Evolutionary conservation across 31 red algal genomes (phyloP).

Genomic region (Odonthalia washingtoniensis): DNA sequence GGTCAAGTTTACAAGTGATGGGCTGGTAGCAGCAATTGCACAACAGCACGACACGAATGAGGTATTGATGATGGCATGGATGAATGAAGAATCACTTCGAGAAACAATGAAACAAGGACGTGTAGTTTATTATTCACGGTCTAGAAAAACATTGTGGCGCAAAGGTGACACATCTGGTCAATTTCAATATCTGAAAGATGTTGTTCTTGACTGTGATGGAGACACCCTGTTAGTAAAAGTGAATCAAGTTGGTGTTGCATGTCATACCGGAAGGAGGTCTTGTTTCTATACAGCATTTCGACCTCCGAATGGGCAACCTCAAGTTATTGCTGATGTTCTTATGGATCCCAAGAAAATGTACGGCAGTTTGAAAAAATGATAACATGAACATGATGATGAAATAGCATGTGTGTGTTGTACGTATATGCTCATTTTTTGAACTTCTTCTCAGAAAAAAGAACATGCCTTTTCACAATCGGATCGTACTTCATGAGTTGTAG

Average conservation of each 20-base stretch:
- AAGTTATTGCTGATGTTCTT: conserved; percentile 68
- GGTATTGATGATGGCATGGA: conserved; percentile 98
- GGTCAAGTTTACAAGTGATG: conserved; percentile 79
- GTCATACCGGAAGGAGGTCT: conserved; percentile 96
- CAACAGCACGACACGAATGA: conserved; percentile 88
- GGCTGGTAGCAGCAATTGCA: conserved; percentile 90
- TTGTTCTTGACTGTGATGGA: conserved; percentile 94
- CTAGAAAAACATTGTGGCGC: conserved; percentile 86
- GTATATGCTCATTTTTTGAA: conserved; percentile 92
- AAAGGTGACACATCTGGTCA: conserved; percentile 99
- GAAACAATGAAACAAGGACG: conserved; percentile 82
- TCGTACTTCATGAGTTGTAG: conserved; percentile 97
- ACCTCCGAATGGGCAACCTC: conserved; percentile 56
- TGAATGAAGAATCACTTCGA: conserved; percentile 86
- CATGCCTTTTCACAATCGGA: conserved; percentile 93
- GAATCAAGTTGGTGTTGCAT: conserved; percentile 95
- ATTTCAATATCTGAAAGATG: conserved; percentile 79
- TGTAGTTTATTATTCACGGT: conserved; percentile 93
- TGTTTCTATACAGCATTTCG: conserved; percentile 93
- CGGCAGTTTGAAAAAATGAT: conserved; percentile 42
- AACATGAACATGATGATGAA: neutral
- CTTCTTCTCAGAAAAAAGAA: conserved; percentile 98
- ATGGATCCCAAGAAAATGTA: conserved; percentile 90
- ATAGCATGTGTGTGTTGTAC: too few relatives aligned
- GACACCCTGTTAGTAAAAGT: conserved; percentile 95